Evolutionary conservation across 1,139 yeast species (phyloP), one percentile per base, ranked within the genome.

Genomic region (Suhomyces bokatorum): DNA sequence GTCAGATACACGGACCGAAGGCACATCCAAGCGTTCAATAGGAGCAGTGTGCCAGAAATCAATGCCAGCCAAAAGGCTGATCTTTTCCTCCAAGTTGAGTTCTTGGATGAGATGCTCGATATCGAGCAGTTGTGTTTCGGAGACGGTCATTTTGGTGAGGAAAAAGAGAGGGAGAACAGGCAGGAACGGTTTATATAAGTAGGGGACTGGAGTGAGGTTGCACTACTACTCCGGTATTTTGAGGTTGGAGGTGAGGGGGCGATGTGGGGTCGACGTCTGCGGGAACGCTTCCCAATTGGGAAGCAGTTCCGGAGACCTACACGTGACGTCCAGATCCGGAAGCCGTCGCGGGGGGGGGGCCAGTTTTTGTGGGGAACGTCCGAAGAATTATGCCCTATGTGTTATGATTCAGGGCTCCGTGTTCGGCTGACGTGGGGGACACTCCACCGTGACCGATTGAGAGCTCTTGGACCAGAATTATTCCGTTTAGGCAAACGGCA

Each of bases 21-120:
- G 69, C 35, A 80, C 64, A 27, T 64, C 63, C 41, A 77, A 63
- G 45, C 83, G 62, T 40, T 71, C 74, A 29, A 81, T 60, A 6
- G 77, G 67, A 24, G 62, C 66, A 0, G 86, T 80, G 55, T 78
- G 82, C 85, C 85, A 81, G 57, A 68, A 69, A 58, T 79, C 81
- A 45, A 63, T 62, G 33, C 81, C 82, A 8, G 81, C 70, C 37
- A 77, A 58, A 37, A 80, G 66, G 12, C 70, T 59, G 56, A 75
- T 62, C 57, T 80, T 80, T 56, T 80, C 83, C 30, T 66, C 64
- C 13, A 67, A 50, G 10, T 80, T 74, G 48, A 80, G 63, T 56
- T 78, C 66, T 6, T 56, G 46, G 32, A 80, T 55, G 6, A 73
- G 52, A 17, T 65, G 53, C 42, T 80, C 83, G 47, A 78, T 66